These are phyloP conservation scores for Auriscalpium orientale DNA, from an alignment of 768 basidiomycete genomes.

Conservation along the genomic window DNA sequence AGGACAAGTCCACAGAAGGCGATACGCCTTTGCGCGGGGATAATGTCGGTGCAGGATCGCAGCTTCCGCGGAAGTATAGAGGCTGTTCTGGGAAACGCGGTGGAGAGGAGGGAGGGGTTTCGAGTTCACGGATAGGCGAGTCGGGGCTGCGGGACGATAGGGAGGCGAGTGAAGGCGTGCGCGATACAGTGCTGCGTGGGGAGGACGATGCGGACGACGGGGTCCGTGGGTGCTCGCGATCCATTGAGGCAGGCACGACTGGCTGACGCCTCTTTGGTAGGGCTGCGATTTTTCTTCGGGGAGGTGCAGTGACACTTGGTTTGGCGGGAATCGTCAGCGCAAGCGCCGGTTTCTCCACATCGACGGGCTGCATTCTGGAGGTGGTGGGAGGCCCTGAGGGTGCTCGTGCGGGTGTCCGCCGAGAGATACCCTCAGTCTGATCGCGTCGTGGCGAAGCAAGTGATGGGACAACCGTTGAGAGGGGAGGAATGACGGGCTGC, in stretches of 20 bases:
- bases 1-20: background rate
- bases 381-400: too few relatives aligned
- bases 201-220: background rate
- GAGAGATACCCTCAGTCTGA: too few relatives aligned
- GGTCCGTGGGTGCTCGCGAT: too few relatives aligned
- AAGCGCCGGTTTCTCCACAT: background rate
- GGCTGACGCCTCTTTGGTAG: background rate
- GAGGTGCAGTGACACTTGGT: background rate
- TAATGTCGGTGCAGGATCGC: background rate
- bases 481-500: background rate
- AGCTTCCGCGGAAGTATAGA: background rate
- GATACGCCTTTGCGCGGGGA: background rate
- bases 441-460: too few relatives aligned
- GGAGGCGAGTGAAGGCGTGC: slow-evolving; percentile 5
- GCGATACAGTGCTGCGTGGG: background rate
- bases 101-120: slow-evolving; percentile 10
- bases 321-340: background rate
- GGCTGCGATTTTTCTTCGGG: background rate
- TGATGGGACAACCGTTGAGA: too few relatives aligned
- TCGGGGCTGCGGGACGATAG: background rate
- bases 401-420: too few relatives aligned
- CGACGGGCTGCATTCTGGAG: background rate
- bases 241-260: background rate
- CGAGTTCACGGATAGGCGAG: slow-evolving; percentile 12
- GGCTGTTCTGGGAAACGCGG: background rate